phyloP scores from a whole-genome alignment of 2,329 filamentous ascomycete species.

The Hirsutella rhossiliensis region DNA sequence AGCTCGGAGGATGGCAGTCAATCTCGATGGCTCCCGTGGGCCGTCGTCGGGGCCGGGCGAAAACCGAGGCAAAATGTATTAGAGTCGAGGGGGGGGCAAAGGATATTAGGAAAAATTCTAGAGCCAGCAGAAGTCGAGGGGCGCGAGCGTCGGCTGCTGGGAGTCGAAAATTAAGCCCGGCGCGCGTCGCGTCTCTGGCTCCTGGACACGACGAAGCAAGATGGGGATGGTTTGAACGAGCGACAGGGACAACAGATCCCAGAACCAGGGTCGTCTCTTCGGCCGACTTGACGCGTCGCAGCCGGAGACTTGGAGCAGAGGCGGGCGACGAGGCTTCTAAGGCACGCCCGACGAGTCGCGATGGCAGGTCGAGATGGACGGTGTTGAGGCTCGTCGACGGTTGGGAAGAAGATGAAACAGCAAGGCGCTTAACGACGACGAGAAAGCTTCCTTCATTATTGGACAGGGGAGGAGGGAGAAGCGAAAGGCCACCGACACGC shows the following conservation, averaged over 20 bases:
- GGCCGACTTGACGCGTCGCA: conserved; percentile 1
- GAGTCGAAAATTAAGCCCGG: not conserved
- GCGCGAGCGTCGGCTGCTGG: not conserved
- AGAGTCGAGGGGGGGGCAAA: conserved; percentile 3
- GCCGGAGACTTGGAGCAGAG: not conserved
- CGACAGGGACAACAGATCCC: conserved; percentile 5
- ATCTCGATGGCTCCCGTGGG: not conserved
- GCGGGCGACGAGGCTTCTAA: not conserved
- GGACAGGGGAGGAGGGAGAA: not conserved
- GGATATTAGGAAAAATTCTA: not conserved
- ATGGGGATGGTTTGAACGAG: conserved; percentile 3
- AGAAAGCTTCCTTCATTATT: too few relatives aligned
- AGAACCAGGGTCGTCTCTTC: not conserved
- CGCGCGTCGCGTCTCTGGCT: not conserved
- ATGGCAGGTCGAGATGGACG: not conserved
- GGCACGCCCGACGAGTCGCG: not conserved
- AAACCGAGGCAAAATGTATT: conserved; percentile 10
- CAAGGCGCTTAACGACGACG: too few relatives aligned
- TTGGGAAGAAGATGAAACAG: not conserved
- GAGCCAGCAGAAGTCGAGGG: not conserved
- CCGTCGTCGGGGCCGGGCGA: conserved; percentile 14
- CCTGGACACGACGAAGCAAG: too few relatives aligned
- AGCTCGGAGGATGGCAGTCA: not conserved
- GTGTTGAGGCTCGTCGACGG: not conserved
- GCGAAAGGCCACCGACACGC: not conserved